Evolutionary conservation across 306 rosid species (phyloP), one percentile per base, ranked within the genome.

Genomic region (Macrotyloma uniflorum): DNA sequence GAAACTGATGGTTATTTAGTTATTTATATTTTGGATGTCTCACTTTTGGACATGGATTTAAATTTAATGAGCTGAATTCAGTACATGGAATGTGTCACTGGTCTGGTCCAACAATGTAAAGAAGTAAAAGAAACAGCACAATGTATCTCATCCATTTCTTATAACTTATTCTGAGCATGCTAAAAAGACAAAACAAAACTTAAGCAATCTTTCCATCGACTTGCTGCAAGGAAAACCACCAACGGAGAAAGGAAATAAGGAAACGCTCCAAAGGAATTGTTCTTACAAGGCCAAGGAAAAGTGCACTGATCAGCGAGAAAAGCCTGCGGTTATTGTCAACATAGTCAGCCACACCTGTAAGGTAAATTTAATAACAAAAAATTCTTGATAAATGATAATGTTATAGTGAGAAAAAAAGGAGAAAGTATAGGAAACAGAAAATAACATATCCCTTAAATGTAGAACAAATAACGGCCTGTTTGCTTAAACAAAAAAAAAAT

Each of bases 231-330:
- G 22, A 42, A 47, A 65, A 18, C 42, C 49, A 28, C 28, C 62
- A 76, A 24, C 64, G n/a, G 35, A 24, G 30, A 68, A 63, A 80
- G 36, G 35, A 74, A 46, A 67, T 18, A 22, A 46, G 22, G 45
- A 51, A 75, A 71, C 64, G 47, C 19, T 5, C 49, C 45, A 77
- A 76, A 74, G 89, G 35, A 47, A 71, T 30, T 8, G 30, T 72
- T 42, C 93, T 84, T 93, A 92, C 98, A 54, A 92, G 79, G 79
- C 97, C 85, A 77, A 94, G 97, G 42, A 88, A 86, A 59, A 94
- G 46, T 20, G 97, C 95, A 82, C 83, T 92, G 77, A 92, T 67
- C 76, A 81, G 74, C 6, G 98, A 85, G 69, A 95, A 85, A 79
- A 68, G 86, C 79, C 80, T 88, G 11, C 89, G 92, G 80, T 95